phyloP scores from a whole-genome alignment of 164 flowering plant species.

The Santalum album region DNA sequence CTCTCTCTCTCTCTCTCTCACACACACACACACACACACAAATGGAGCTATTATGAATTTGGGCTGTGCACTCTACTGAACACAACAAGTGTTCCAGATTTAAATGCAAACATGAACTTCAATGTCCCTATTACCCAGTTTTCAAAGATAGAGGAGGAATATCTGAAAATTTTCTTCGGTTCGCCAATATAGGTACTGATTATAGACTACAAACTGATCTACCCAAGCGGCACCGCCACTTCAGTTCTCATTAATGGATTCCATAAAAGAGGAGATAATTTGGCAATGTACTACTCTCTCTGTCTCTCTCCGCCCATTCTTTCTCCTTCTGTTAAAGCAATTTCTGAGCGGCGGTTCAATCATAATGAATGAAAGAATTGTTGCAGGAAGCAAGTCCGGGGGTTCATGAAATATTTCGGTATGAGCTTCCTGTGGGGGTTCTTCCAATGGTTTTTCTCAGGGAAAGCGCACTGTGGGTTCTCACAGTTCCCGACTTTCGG shows the following conservation, averaged over 20 bases:
- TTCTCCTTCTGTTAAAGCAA: no score
- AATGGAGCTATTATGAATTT: no score
- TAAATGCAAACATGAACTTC: no score
- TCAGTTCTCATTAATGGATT: slow-evolving; percentile 91
- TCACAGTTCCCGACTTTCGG: slow-evolving; percentile 61
- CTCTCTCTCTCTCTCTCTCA: no score
- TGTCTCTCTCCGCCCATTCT: no score
- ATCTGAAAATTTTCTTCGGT: slow-evolving; percentile 15
- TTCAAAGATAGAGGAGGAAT: no score
- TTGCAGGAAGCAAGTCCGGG: slow-evolving; percentile 58
- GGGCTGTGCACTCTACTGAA: no score
- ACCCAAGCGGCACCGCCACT: slow-evolving; percentile 81
- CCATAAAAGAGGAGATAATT: slow-evolving; percentile 54
- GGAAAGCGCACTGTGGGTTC: slow-evolving; percentile 43
- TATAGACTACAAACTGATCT: slow-evolving; percentile 69
- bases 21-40: no score
- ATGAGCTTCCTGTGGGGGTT: slow-evolving; percentile 56
- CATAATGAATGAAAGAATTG: not conserved
- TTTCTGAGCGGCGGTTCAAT: no score
- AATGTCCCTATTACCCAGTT: no score
- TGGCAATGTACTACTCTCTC: slow-evolving; percentile 42
- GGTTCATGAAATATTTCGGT: slow-evolving; percentile 45
- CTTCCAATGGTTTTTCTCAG: slow-evolving; percentile 59
- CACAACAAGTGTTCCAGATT: no score
- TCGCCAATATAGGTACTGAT: slow-evolving; percentile 91